Evolutionary conservation across 495 filamentous ascomycete genomes (phyloP), one percentile per base, ranked within the genome.

Genomic region (Penicillium argentinense): DNA sequence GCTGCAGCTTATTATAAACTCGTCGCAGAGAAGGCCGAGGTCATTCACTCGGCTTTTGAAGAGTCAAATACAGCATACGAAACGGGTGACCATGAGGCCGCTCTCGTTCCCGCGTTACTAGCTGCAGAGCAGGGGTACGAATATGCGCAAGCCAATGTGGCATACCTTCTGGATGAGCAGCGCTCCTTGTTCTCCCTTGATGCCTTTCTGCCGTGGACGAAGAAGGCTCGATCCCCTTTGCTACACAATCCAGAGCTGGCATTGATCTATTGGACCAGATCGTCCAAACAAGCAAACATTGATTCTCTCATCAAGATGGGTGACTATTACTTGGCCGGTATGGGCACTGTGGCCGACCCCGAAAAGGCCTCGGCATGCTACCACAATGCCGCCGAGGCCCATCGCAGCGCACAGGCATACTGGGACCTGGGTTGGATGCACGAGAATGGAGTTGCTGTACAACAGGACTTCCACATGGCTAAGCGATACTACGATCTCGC

Each of bases 391-490:
- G 91, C 91, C 1, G 93, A 98, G 57, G 88, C 83, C 39, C 81
- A 89, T 56, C 88, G 89, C 57, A 93, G 88, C 59, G 91, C 92
- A 19, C 93, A 97, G 70, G 95, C 95, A 9, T 83, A 96, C 44
- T 99, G 89, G 81, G 97, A 99, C 54, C 74, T 99, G 9, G 93
- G 93, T 11, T 99, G 93, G 93, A 97, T 99, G 89, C 90, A 99
- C 66, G 93, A 99, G 68, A 97, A 97, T 59, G 93, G 93, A 2
- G 75, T 97, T 34, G 90, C 92, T 9, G 83, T 97, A 3, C 83
- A 86, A 26, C 93, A 99, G 60, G 93, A 99, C 62, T 99, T 93
- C 63, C 93, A 97, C 60, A 84, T 99, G 27, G 93, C 95, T 3
- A 99, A 99, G 68, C 74, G 93, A 18, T 95, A 88, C 67, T 99